These are phyloP conservation scores for Solidago caesia DNA, from an alignment of 129 eudicot species.

Conservation along the genomic window DNA sequence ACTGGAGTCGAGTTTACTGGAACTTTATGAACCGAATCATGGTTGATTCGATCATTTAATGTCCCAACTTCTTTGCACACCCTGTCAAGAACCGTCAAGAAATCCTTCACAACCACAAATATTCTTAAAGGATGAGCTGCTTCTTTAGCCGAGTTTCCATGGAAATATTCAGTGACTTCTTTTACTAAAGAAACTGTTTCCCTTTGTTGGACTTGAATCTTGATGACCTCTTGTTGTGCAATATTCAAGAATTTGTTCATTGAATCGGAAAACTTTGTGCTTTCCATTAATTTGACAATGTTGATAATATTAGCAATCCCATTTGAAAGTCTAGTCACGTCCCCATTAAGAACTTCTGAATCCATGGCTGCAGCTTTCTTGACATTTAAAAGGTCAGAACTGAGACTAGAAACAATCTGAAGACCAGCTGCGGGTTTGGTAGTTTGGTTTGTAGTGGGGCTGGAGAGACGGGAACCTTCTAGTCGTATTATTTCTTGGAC, in stretches of 20 bases:
- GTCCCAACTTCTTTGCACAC: slow-evolving; percentile 88
- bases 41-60: slow-evolving; percentile 60
- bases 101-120: slow-evolving; percentile 88
- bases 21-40: slow-evolving; percentile 54
- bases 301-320: slow-evolving; percentile 60
- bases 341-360: slow-evolving; percentile 77
- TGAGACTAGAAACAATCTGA: slow-evolving; percentile 65
- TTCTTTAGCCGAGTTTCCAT: slow-evolving; percentile 88
- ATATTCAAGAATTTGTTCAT: slow-evolving; percentile 61
- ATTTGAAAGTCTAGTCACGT: slow-evolving; percentile 60
- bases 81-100: slow-evolving; percentile 62
- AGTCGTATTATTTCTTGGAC: slow-evolving; percentile 79
- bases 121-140: slow-evolving; percentile 93
- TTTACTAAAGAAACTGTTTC: slow-evolving; percentile 71
- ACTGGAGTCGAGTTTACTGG: slow-evolving; percentile 61
- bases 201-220: slow-evolving; percentile 69
- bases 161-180: slow-evolving; percentile 89
- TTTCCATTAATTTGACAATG: slow-evolving; percentile 47
- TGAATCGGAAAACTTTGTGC: slow-evolving; percentile 52
- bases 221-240: slow-evolving; percentile 75
- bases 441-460: slow-evolving; percentile 32
- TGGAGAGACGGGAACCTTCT: slow-evolving; percentile 70
- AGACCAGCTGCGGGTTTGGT: slow-evolving; percentile 54
- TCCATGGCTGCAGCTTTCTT: slow-evolving; percentile 94
- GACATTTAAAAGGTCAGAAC: slow-evolving; percentile 77